phyloP scores from a whole-genome alignment of 2,329 filamentous ascomycete species.

The Colletotrichum caudatum region DNA sequence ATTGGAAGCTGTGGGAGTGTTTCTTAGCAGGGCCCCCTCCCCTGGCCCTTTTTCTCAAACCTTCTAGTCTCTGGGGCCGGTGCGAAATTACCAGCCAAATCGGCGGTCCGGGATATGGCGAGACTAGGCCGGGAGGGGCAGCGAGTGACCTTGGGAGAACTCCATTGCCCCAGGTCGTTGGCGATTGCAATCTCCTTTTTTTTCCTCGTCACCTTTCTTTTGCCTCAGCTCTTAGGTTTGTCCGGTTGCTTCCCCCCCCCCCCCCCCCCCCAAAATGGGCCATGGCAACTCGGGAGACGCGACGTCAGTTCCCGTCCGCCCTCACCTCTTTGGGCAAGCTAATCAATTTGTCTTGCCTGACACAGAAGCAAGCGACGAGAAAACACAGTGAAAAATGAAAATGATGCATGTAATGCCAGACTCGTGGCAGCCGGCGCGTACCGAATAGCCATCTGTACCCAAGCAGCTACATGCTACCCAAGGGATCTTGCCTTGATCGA shows the following conservation, averaged over 20 bases:
- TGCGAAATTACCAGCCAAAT: constrained; percentile 35
- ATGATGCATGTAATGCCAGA: constrained; percentile 22
- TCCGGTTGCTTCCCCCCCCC: neutral
- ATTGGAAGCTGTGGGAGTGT: constrained; percentile 19
- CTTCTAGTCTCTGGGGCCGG: constrained; percentile 9
- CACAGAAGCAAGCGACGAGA: constrained; percentile 9
- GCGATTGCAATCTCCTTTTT: constrained; percentile 34
- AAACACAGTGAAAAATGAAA: neutral
- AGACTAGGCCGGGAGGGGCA: constrained; percentile 26
- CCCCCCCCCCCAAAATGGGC: neutral
- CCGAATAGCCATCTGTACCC: neutral
- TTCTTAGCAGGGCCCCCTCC: neutral
- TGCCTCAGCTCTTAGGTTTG: constrained; percentile 17
- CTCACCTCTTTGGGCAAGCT: constrained; percentile 7
- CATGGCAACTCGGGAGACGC: neutral
- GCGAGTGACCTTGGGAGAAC: constrained; percentile 8
- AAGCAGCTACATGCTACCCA: neutral
- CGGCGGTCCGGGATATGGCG: constrained; percentile 30
- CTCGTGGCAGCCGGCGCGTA: neutral
- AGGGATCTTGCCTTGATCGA: neutral
- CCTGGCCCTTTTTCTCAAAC: neutral
- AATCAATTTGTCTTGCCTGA: neutral
- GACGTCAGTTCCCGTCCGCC: constrained; percentile 14
- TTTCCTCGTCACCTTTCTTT: constrained; percentile 14
- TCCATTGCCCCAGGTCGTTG: constrained; percentile 15